These are phyloP conservation scores for Pichia nanzhaoensis DNA, from an alignment of 805 yeast genomes.

Conservation along the genomic window DNA sequence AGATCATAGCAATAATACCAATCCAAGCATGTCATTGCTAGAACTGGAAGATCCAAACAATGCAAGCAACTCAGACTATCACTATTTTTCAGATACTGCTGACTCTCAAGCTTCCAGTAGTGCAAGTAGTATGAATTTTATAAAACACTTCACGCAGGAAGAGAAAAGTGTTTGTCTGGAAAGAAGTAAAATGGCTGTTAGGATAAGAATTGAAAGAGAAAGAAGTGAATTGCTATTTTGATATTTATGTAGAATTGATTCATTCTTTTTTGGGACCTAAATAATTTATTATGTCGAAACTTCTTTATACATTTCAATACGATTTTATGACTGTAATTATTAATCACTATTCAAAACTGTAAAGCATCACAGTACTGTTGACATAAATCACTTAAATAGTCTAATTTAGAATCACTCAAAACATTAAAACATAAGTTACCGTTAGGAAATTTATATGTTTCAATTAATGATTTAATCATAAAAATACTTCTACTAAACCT, in stretches of 20 bases:
- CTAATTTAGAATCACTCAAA: conserved; percentile 31
- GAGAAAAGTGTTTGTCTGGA: conserved; percentile 26
- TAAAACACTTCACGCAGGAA: conserved; percentile 19
- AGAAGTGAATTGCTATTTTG: conserved; percentile 8
- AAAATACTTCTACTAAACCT: conserved; percentile 30
- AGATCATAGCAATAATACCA: not conserved
- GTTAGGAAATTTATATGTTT: conserved; percentile 29
- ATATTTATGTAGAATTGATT: not conserved
- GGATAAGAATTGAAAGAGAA: conserved; percentile 32
- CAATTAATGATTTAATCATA: conserved; percentile 29
- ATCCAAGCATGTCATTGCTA: conserved; percentile 1
- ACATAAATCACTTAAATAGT: conserved; percentile 32
- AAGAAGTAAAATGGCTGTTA: conserved; percentile 30
- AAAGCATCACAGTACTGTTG: conserved; percentile 36
- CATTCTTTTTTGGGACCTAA: no score
- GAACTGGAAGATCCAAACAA: conserved; percentile 4
- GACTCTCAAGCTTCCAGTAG: conserved; percentile 13
- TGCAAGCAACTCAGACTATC: conserved; percentile 14
- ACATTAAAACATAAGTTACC: conserved; percentile 34
- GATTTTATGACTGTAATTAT: conserved; percentile 5
- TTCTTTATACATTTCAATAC: not conserved
- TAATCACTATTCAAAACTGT: conserved; percentile 23
- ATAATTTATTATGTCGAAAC: not conserved
- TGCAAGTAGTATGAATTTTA: conserved; percentile 8
- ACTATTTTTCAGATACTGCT: conserved; percentile 16